Evolutionary conservation across 192 early-diverging fungal species (phyloP), one percentile per base, ranked within the genome.

Genomic region (Coemansia sp.): DNA sequence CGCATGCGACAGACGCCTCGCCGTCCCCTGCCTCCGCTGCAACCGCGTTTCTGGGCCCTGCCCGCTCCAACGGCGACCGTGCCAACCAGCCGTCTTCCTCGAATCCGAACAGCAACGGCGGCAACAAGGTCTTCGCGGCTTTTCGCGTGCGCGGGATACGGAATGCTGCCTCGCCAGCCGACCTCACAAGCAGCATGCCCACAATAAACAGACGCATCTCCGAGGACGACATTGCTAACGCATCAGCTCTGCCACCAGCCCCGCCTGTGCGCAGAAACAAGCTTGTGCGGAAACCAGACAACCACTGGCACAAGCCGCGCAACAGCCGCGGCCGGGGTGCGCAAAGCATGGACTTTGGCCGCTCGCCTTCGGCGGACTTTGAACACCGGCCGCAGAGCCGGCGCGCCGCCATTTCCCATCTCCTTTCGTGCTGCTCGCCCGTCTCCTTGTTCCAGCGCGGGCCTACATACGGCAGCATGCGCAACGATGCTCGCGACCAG

Each of bases 291-390:
- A 63, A 75, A 63, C 70, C 79, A 9, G 70, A 63, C 70, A 81
- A 81, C 59, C 75, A 70, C 32, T 67, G 66, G 62, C 77, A 80
- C 59, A 73, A 59, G 59, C 77, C 67, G 36, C 72, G 65, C 62
- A 71, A 35, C 32, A 64, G 62, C 40, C 60, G 62, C 45, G 73
- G 72, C 41, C 68, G 66, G 19, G 67, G 63, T 13, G 63, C 71
- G 4, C 79, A 81, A 41, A 81, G 79, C 70, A 75, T 81, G 79
- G 79, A 81, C 50, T 70, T 75, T 68, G 62, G 70, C 67, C 79
- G 70, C 42, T 66, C 70, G 22, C 73, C 65, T 6, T 56, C 65
- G 23, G n/a, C 33, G 13, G 72, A 68, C 29, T 48, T 66, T 35
- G 41, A 43, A 42, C 61, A 65, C 54, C 55, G 33, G 33, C 59